A percentile compares a stretch with the other conserved stretches of the same genome.
Conservation (phyloP, 805 yeast species). For the Wickerhamiella alocasiicola region DNA sequence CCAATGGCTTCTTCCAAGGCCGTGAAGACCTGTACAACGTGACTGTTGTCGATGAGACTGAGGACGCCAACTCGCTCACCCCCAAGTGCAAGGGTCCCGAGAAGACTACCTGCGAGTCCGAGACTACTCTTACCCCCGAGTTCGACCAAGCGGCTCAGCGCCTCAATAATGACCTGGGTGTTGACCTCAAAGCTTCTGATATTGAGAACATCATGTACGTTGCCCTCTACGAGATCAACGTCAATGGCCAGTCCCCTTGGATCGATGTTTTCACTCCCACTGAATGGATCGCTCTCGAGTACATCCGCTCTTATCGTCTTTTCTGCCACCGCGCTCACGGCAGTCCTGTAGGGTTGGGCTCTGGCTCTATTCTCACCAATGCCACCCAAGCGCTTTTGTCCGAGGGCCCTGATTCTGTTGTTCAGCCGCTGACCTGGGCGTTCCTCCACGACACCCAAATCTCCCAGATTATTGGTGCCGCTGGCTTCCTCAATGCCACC, state of each 20-base stretch:
- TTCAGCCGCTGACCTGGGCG: constrained; percentile 31
- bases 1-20: constrained; percentile 46
- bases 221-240: constrained; percentile 42
- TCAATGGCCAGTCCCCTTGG: constrained; percentile 36
- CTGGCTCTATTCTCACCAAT: constrained; percentile 37
- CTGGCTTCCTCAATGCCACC: constrained; percentile 35
- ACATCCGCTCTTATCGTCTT: constrained; percentile 32
- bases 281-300: constrained; percentile 35
- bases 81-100: constrained; percentile 25
- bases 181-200: constrained; percentile 32
- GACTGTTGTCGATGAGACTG: constrained; percentile 33
- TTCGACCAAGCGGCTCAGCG: constrained; percentile 23
- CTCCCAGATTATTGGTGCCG: constrained; percentile 36
- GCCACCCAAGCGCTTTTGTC: constrained; percentile 37
- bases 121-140: constrained; percentile 15
- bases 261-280: constrained; percentile 35
- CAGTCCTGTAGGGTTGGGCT: constrained; percentile 29
- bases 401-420: constrained; percentile 27
- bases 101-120: constrained; percentile 3
- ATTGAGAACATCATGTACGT: constrained; percentile 32
- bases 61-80: constrained; percentile 42
- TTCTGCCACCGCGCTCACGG: constrained; percentile 43
- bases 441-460: constrained; percentile 49
- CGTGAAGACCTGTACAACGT: constrained; percentile 30
- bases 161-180: constrained; percentile 26